Evolutionary conservation across 495 filamentous ascomycete genomes (phyloP).

Genomic region (Penicillium fimorum): DNA sequence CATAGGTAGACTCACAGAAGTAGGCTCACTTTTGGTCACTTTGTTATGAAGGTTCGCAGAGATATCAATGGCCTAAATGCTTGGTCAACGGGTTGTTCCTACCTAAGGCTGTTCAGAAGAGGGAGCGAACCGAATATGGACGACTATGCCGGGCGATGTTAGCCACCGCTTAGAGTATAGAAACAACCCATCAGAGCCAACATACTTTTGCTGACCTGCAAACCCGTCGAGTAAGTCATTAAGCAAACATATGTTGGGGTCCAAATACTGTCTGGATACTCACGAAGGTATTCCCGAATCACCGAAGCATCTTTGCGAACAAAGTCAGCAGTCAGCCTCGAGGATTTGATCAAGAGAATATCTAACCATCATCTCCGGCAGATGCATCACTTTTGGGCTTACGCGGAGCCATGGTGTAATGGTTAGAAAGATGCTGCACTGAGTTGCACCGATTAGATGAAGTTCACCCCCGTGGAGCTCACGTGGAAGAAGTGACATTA

Average conservation of each 20-base stretch:
- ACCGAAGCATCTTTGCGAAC: conserved; percentile 23
- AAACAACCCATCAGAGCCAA: background rate
- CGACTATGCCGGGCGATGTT: conserved; percentile 40
- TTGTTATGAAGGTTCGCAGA: conserved; percentile 66
- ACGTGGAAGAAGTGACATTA: conserved; percentile 6
- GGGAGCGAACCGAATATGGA: conserved; percentile 54
- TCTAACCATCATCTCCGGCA: conserved; percentile 41
- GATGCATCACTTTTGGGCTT: conserved; percentile 50
- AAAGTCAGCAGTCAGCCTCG: conserved; percentile 19
- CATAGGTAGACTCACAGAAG: background rate
- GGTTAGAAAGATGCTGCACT: background rate
- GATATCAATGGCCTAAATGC: conserved; percentile 58
- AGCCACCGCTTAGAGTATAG: conserved; percentile 3
- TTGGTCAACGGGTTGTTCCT: background rate
- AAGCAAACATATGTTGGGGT: background rate
- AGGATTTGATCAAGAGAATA: background rate
- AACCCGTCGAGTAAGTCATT: background rate
- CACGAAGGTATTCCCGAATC: conserved; percentile 60
- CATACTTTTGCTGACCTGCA: conserved; percentile 59
- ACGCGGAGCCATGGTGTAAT: conserved; percentile 46
- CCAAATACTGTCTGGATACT: conserved; percentile 22
- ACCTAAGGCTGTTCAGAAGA: background rate
- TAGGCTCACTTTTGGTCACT: conserved; percentile 56
- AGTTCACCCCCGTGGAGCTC: background rate
- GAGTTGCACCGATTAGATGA: background rate